Evolutionary conservation across 2,329 filamentous ascomycete genomes (phyloP).

Genomic region (Ceratocystis lukuohia): DNA sequence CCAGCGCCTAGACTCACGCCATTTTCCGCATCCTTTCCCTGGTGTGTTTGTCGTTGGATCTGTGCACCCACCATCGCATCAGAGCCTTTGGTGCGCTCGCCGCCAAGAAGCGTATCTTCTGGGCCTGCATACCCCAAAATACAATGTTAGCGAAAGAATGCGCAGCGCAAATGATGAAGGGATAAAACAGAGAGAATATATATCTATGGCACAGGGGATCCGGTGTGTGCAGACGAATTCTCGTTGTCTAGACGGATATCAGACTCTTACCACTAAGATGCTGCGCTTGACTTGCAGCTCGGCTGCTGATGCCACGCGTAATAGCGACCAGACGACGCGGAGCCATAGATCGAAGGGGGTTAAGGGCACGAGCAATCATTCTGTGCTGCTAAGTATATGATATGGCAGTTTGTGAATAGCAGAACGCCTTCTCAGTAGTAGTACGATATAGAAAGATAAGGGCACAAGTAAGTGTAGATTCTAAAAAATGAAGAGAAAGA

Average conservation of each 20-base stretch:
- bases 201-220: not conserved
- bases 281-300: conserved; percentile 1
- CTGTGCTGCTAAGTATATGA: not conserved
- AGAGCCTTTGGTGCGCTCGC: not conserved
- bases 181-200: no score
- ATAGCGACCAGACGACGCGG: not conserved
- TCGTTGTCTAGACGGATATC: not conserved
- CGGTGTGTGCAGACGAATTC: not conserved
- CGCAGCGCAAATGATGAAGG: no score
- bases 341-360: not conserved
- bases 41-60: not conserved
- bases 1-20: no score
- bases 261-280: not conserved
- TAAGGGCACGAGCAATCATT: not conserved
- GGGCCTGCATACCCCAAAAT: not conserved
- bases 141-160: no score
- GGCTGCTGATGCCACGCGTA: not conserved
- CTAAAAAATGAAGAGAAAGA: no score
- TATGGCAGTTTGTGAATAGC: not conserved
- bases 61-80: not conserved
- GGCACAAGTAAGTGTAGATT: not conserved
- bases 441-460: not conserved
- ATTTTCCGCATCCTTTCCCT: not conserved
- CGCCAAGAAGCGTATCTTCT: conserved; percentile 10
- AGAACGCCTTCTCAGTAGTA: no score